A percentile compares a stretch with the other conserved stretches of the same genome.
phyloP scores from a whole-genome alignment of 1,284 basidiomycete genomes.

The Sporisorium sorghi region DNA sequence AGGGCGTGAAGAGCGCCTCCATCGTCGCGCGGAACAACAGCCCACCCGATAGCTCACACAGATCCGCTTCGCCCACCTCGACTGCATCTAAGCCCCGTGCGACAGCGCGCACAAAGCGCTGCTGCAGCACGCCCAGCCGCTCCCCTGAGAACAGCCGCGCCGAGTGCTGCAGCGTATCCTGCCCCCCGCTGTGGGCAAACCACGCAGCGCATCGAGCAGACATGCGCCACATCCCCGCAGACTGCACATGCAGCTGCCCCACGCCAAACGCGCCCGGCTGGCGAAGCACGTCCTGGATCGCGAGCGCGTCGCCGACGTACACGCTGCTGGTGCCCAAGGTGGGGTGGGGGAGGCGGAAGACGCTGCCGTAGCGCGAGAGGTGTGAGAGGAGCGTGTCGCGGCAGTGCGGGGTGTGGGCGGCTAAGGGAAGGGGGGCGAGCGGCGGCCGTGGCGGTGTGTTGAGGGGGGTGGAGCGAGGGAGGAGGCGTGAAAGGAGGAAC shows the following conservation, averaged over 20 bases:
- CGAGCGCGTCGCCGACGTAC: slow-evolving; percentile 14
- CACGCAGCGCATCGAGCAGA: slow-evolving; percentile 5
- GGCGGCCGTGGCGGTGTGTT: not conserved
- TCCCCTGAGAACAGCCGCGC: slow-evolving; percentile 23
- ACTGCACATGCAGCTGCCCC: slow-evolving; percentile 3
- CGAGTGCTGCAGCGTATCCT: slow-evolving; percentile 1
- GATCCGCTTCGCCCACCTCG: not conserved
- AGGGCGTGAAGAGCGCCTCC: slow-evolving; percentile 20
- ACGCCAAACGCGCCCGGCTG: slow-evolving; percentile 11
- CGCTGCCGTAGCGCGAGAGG: slow-evolving; percentile 3
- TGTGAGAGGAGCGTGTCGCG: slow-evolving; percentile 10
- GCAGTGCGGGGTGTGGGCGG: not conserved
- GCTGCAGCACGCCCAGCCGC: slow-evolving; percentile 8
- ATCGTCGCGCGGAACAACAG: slow-evolving; percentile 20
- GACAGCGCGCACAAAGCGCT: slow-evolving; percentile 5
- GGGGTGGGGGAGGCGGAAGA: slow-evolving; percentile 12
- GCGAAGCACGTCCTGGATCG: slow-evolving; percentile 27
- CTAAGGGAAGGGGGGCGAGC: not conserved
- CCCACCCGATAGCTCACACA: slow-evolving; percentile 4
- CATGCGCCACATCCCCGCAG: slow-evolving; percentile 28
- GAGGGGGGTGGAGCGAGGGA: not conserved
- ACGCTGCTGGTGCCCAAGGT: slow-evolving; percentile 2
- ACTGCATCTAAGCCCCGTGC: slow-evolving; percentile 1
- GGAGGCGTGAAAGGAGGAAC: too few species aligned
- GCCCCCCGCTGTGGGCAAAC: slow-evolving; percentile 18